Evolutionary conservation across 2,329 filamentous ascomycete species (phyloP).

Genomic region (Alternaria sp.): DNA sequence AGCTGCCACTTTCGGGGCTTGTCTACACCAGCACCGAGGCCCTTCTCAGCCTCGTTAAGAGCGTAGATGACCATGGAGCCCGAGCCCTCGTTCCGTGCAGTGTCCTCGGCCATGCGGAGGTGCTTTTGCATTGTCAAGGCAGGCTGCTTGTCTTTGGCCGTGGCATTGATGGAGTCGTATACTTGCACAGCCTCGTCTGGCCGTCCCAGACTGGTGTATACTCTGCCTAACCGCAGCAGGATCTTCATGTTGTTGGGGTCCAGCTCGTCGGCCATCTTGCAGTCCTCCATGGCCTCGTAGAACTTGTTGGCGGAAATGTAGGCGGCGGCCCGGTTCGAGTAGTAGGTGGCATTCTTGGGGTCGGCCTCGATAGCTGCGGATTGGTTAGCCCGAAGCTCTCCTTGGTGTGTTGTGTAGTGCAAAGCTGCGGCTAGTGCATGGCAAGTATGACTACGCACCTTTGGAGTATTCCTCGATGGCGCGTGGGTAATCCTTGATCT

Average conservation of each 20-base stretch:
- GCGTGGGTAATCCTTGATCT: slow-evolving; percentile 86
- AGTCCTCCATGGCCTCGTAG: slow-evolving; percentile 83
- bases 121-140: slow-evolving; percentile 86
- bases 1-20: slow-evolving; percentile 93
- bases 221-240: slow-evolving; percentile 83
- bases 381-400: slow-evolving; percentile 32
- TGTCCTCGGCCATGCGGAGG: slow-evolving; percentile 79
- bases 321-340: slow-evolving; percentile 93
- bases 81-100: slow-evolving; percentile 75
- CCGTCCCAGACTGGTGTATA: slow-evolving; percentile 86
- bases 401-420: slow-evolving; percentile 23
- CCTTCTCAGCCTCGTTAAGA: slow-evolving; percentile 86
- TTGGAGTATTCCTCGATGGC: slow-evolving; percentile 95
- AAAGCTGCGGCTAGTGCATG: slow-evolving; percentile 10
- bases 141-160: slow-evolving; percentile 83
- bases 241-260: slow-evolving; percentile 90
- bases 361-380: slow-evolving; percentile 82
- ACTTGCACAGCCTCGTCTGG: slow-evolving; percentile 87
- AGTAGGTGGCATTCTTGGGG: slow-evolving; percentile 85
- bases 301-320: slow-evolving; percentile 89
- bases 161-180: slow-evolving; percentile 81
- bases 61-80: slow-evolving; percentile 93
- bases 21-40: slow-evolving; percentile 75
- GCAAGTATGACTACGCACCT: slow-evolving; percentile 65
- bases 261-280: slow-evolving; percentile 79